A percentile compares a stretch with the other conserved stretches of the same genome.
Evolutionary conservation across 2,329 filamentous ascomycete species (phyloP).

Genomic region (Trichophyton benhamiae): DNA sequence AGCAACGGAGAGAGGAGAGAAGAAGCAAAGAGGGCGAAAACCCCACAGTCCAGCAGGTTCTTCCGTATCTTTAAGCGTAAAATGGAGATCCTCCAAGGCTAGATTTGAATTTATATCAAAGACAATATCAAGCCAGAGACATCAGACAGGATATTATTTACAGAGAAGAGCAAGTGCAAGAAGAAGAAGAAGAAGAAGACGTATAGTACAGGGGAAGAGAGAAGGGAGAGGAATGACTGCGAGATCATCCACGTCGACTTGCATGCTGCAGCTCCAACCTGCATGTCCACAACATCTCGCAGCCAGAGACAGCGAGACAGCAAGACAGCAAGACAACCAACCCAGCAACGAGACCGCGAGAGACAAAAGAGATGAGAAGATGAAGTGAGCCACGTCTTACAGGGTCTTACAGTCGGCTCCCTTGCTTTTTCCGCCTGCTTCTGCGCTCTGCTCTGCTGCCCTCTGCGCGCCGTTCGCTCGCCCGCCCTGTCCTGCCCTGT

Average conservation of each 20-base stretch:
- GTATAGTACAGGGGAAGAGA: not conserved
- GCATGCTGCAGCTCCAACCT: not conserved
- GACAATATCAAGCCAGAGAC: not conserved
- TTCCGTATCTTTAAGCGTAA: not conserved
- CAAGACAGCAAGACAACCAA: not conserved
- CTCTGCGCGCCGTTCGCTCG: conserved; percentile 1
- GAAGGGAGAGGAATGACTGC: not conserved
- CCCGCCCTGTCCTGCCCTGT: conserved; percentile 7
- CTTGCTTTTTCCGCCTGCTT: conserved; percentile 5
- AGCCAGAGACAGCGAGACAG: not conserved
- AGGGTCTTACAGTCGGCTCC: conserved; percentile 1
- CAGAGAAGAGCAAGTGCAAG: not conserved
- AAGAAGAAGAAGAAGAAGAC: not conserved
- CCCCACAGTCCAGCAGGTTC: not conserved
- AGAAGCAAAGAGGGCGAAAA: not conserved
- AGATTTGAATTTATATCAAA: not conserved
- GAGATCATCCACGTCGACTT: not conserved
- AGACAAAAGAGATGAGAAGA: not conserved
- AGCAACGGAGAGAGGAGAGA: not conserved
- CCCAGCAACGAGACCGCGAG: not conserved
- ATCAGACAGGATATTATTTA: not conserved
- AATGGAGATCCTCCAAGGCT: not conserved
- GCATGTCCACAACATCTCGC: not conserved
- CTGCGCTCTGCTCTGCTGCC: not conserved
- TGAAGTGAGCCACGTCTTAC: not conserved